phyloP scores from a whole-genome alignment of 106 monocot species.

The Acorus gramineus region DNA sequence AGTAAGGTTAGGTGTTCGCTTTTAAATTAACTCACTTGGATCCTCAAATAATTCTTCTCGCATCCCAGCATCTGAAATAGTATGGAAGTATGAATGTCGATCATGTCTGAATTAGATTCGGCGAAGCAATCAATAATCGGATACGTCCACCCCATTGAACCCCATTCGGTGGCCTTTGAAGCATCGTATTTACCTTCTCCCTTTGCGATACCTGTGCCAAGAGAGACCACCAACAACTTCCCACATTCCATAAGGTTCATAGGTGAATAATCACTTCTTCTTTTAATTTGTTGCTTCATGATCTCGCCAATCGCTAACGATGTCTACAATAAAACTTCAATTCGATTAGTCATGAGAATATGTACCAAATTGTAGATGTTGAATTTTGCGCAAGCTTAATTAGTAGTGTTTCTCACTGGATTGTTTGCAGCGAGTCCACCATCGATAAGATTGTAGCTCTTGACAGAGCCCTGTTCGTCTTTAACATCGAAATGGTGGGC shows the following conservation, averaged over 20 bases:
- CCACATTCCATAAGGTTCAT: slow-evolving; percentile 7
- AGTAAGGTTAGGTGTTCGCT: no score
- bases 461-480: background rate
- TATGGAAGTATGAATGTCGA: slow-evolving; percentile 30
- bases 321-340: slow-evolving; percentile 4
- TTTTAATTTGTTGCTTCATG: slow-evolving; percentile 5
- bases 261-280: background rate
- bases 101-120: slow-evolving; percentile 31
- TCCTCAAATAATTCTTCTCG: slow-evolving; percentile 27
- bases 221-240: slow-evolving; percentile 27
- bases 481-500: slow-evolving; percentile 3
- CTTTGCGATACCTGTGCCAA: slow-evolving; percentile 23
- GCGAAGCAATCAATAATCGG: slow-evolving; percentile 32
- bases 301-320: slow-evolving; percentile 11
- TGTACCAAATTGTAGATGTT: no score
- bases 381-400: background rate
- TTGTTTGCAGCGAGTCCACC: slow-evolving; percentile 4
- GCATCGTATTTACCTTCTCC: slow-evolving; percentile 23
- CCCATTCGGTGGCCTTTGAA: slow-evolving; percentile 19
- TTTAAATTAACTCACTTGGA: slow-evolving; percentile 21
- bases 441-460: slow-evolving; percentile 1
- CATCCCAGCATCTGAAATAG: slow-evolving; percentile 27
- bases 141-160: slow-evolving; percentile 27
- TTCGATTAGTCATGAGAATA: no score
- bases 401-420: background rate